phyloP scores from a whole-genome alignment of 2,329 filamentous ascomycete species.

The Calonectria hongkongensis region DNA sequence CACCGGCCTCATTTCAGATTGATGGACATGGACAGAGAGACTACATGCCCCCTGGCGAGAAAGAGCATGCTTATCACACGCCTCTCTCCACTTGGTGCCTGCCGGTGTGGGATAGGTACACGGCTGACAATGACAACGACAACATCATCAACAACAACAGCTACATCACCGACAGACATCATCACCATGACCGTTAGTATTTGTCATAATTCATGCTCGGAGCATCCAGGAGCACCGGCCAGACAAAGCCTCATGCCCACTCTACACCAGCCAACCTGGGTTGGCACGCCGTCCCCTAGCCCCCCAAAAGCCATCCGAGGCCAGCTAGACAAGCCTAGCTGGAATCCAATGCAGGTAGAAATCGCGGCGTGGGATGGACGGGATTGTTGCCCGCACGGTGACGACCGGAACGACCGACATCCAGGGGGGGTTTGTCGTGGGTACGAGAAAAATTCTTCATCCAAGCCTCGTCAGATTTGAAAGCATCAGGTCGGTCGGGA shows the following conservation, averaged over 20 bases:
- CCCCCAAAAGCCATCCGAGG: conserved; percentile 33
- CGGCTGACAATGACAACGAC: conserved; percentile 24
- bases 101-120: conserved; percentile 30
- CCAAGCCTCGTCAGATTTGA: conserved; percentile 40
- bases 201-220: conserved; percentile 33
- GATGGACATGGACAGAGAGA: not conserved
- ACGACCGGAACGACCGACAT: conserved; percentile 33
- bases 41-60: not conserved
- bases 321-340: conserved; percentile 23
- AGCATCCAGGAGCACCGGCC: conserved; percentile 28
- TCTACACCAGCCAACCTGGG: conserved; percentile 42
- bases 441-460: conserved; percentile 40
- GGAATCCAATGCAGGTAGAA: conserved; percentile 18
- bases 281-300: conserved; percentile 20
- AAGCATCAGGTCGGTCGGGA: conserved; percentile 40
- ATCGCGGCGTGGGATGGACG: conserved; percentile 42
- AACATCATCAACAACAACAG: conserved; percentile 12
- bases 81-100: conserved; percentile 33
- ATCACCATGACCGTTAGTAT: conserved; percentile 42
- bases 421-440: conserved; percentile 44
- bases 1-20: not conserved
- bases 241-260: not conserved
- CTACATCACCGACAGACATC: conserved; percentile 32
- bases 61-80: conserved; percentile 8
- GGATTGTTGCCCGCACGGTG: conserved; percentile 16